Percentiles rank a stretch among this genome's conserved stretches.
These are phyloP conservation scores for Helianthus tuberosus DNA, from an alignment of 129 eudicot genomes.

Conservation along the genomic window DNA sequence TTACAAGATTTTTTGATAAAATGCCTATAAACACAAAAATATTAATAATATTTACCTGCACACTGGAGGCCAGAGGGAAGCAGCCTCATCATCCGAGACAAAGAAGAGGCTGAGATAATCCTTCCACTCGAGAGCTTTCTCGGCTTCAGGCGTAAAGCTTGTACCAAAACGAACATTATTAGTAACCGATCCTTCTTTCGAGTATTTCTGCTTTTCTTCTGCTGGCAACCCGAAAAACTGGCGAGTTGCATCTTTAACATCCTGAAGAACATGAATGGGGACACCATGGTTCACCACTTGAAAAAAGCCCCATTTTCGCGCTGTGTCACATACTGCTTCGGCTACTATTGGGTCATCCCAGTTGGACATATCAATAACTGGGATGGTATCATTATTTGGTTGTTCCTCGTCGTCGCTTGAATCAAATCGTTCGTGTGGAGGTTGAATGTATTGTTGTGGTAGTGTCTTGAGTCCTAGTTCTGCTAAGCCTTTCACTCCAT, in stretches of 20 bases:
- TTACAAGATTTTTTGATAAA: background rate
- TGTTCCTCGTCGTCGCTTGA: conserved; percentile 14
- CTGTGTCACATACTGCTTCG: conserved; percentile 51
- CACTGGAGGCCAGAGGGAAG: conserved; percentile 42
- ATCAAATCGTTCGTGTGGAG: conserved; percentile 44
- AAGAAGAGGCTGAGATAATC: conserved; percentile 61
- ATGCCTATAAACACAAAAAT: no score
- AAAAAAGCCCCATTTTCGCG: conserved; percentile 69
- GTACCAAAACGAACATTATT: conserved; percentile 48
- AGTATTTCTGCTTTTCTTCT: conserved; percentile 56
- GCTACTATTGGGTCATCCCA: conserved; percentile 51
- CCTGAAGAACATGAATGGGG: conserved; percentile 52
- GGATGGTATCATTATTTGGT: conserved; percentile 28
- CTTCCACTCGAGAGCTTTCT: conserved; percentile 76
- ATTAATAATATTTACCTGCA: conserved; percentile 36
- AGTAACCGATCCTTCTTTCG: conserved; percentile 46
- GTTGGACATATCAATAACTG: conserved; percentile 52
- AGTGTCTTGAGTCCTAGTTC: conserved; percentile 38
- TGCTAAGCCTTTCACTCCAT: conserved; percentile 59
- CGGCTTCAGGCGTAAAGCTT: conserved; percentile 59
- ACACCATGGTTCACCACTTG: conserved; percentile 67
- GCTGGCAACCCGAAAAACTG: conserved; percentile 45
- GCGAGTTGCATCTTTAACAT: conserved; percentile 58
- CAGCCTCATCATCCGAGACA: conserved; percentile 45
- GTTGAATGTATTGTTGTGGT: conserved; percentile 48